Percentiles rank a stretch among this genome's conserved stretches.
Conservation (phyloP, 2,329 filamentous ascomycete genomes). For the Botrytis galanthina region DNA sequence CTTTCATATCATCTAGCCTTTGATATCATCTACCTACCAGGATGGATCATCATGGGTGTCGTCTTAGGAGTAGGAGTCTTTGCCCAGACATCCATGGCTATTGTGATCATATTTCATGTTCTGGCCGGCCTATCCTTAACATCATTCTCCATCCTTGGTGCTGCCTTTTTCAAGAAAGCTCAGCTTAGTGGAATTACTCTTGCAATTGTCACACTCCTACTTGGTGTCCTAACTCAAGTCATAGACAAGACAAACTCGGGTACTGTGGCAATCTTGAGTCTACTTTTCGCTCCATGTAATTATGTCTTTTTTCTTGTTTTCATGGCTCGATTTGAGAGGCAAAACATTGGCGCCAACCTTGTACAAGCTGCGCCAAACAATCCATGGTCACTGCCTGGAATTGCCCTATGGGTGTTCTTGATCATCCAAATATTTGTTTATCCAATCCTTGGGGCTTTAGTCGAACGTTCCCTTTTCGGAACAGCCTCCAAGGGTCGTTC, state of each 20-base stretch:
- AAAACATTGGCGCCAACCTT: constrained; percentile 60
- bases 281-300: constrained; percentile 84
- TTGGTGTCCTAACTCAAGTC: constrained; percentile 81
- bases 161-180: constrained; percentile 79
- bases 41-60: constrained; percentile 75
- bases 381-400: constrained; percentile 68
- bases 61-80: constrained; percentile 65
- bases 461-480: constrained; percentile 74
- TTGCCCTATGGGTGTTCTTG: constrained; percentile 75
- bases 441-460: constrained; percentile 68
- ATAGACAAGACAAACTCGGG: constrained; percentile 57
- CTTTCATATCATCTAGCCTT: constrained; percentile 79
- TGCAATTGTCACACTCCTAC: constrained; percentile 67
- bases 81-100: constrained; percentile 57
- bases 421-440: constrained; percentile 76
- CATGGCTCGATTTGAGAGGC: constrained; percentile 72
- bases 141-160: constrained; percentile 78
- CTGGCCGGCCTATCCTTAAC: constrained; percentile 73
- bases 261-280: constrained; percentile 65
- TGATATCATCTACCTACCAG: constrained; percentile 73
- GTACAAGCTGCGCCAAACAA: constrained; percentile 59
- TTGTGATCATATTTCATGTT: constrained; percentile 73
- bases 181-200: constrained; percentile 83
- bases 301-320: constrained; percentile 78
- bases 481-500: constrained; percentile 64